Base-by-base conservation (phyloP, 208 protist species). In the Leishmania tarentolae region DNA sequence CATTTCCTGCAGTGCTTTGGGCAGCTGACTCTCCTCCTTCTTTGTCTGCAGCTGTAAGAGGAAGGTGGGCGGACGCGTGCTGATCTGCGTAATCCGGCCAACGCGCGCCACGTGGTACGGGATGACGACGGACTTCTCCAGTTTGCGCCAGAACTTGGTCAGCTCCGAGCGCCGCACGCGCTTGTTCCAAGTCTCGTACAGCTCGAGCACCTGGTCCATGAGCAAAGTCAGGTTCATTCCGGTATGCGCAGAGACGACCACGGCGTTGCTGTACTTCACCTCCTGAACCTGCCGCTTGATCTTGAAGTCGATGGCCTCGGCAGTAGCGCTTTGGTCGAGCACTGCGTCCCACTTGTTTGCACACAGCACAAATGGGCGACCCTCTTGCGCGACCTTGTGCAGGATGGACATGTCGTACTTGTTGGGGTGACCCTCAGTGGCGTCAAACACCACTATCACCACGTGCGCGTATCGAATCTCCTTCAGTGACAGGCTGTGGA, bases 331-430 rank as follows among this genome's bases (percentile, higher is more conserved):
- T 70, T 94, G 93, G 79, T 98, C 92, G 57, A 96, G 85, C 44
- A 98, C 95, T 0, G 93, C 88, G 84, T 98, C 96, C 95, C 96
- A 98, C 82, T 98, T 98, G 79, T 98, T 98, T 2, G 93, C 95
- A 77, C 92, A 97, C 17, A 98, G 86, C 19, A 98, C 63, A 80
- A 98, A 97, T 19, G 94, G 90, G 40, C 95, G 82, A 9, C 96
- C 96, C 83, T 98, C 95, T 40, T 91, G 77, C 5, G 94, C 94
- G 28, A 97, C 81, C 71, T 89, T 92, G 88, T 97, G 93, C 24
- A 97, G 86, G 11, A 98, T 85, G 17, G 94, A 90, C 92, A 98
- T 97, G 82, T 98, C 95, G 80, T 95, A 96, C 87, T 97, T 98
- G 80, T 96, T 97, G 31, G 95, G 95, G 82, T 96, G 93, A 3